phyloP scores from a whole-genome alignment of 2,329 filamentous ascomycete species.

The Elsinoe fawcettii region DNA sequence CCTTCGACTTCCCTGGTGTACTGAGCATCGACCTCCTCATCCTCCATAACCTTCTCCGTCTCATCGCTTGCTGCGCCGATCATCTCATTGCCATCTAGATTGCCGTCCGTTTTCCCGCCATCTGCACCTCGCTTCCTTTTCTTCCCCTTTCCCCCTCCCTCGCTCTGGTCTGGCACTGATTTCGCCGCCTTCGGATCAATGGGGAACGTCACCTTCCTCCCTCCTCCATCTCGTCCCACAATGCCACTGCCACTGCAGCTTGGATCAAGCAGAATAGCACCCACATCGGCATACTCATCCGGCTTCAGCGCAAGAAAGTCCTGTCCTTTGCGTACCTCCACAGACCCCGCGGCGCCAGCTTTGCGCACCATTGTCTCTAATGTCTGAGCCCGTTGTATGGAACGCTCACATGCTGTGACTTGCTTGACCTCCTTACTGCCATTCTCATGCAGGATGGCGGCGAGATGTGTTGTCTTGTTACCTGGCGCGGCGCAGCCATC shows the following conservation, averaged over 20 bases:
- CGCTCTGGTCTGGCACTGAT: constrained; percentile 15
- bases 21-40: constrained; percentile 30
- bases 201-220: not conserved
- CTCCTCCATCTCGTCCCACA: constrained; percentile 66
- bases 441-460: constrained; percentile 56
- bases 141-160: constrained; percentile 18
- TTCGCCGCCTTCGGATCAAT: not conserved
- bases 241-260: constrained; percentile 96
- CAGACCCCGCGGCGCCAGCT: constrained; percentile 61
- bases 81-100: not conserved
- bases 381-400: constrained; percentile 61
- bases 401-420: constrained; percentile 76
- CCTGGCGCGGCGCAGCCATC: constrained; percentile 92
- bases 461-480: constrained; percentile 94
- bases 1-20: constrained; percentile 36
- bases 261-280: constrained; percentile 77
- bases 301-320: constrained; percentile 79
- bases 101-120: not conserved
- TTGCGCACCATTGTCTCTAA: constrained; percentile 76
- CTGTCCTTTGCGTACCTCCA: constrained; percentile 62
- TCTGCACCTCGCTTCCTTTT: constrained; percentile 1
- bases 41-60: constrained; percentile 29
- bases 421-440: constrained; percentile 28
- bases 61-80: constrained; percentile 13
- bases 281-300: constrained; percentile 59